Conservation (phyloP, 768 basidiomycete genomes). For the Phlegmacium glaucopus region DNA sequence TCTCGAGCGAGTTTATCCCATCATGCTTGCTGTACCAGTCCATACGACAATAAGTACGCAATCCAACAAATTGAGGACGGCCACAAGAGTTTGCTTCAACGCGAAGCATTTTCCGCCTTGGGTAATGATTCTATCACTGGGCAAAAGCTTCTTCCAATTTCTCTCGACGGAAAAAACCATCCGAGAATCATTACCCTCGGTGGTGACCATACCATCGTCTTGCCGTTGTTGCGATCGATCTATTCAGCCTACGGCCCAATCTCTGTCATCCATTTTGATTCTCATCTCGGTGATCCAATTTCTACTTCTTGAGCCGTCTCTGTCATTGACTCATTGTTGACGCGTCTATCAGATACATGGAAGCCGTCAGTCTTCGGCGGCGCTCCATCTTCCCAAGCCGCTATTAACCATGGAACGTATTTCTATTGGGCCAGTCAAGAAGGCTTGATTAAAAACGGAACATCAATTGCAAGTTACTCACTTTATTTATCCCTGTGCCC, state of each 20-base stretch:
- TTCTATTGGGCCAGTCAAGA: constrained; percentile 88
- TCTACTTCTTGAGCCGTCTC: constrained; percentile 10
- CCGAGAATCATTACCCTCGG: constrained; percentile 82
- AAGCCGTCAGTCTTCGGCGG: constrained; percentile 74
- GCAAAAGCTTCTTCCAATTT: constrained; percentile 50
- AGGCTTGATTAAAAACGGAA: constrained; percentile 73
- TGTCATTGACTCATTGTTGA: constrained; percentile 6
- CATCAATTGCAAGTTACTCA: constrained; percentile 76
- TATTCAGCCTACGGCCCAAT: constrained; percentile 76
- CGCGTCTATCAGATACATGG: constrained; percentile 54
- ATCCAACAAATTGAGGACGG: constrained; percentile 74
- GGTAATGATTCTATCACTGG: constrained; percentile 64
- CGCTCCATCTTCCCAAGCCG: constrained; percentile 65
- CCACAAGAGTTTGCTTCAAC: constrained; percentile 67
- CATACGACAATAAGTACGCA: constrained; percentile 71
- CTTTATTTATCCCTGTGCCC: constrained; percentile 11
- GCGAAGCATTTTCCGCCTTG: constrained; percentile 56
- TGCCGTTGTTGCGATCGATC: constrained; percentile 63
- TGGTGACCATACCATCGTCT: constrained; percentile 82
- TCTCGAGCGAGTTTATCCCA: not conserved
- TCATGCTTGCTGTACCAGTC: constrained; percentile 27
- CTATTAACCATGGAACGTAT: constrained; percentile 86
- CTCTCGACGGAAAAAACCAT: constrained; percentile 69
- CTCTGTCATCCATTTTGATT: constrained; percentile 85
- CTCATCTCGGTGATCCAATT: constrained; percentile 48